Percentiles rank a stretch among this genome's conserved stretches.
phyloP scores from a whole-genome alignment of 768 basidiomycete genomes.

The Lactarius trivialis region DNA sequence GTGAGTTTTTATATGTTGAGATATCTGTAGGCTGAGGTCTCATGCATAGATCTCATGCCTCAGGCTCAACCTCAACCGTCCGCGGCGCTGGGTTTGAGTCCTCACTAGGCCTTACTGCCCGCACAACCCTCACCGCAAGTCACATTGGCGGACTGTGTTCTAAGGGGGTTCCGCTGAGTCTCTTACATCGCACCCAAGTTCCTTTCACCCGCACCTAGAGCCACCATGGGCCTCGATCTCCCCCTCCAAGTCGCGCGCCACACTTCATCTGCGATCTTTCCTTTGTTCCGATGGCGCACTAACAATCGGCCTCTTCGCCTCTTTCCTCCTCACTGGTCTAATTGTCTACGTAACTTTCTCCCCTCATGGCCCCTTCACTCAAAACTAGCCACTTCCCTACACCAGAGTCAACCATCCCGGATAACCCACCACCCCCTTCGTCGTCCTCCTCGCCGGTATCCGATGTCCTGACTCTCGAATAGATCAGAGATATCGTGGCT shows the following conservation, averaged over 20 bases:
- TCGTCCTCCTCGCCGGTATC: not conserved
- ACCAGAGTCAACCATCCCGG: too few relatives aligned
- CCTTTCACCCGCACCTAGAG: not conserved
- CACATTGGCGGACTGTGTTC: not conserved
- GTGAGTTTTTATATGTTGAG: constrained; percentile 33
- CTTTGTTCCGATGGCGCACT: not conserved
- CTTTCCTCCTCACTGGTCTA: constrained; percentile 2
- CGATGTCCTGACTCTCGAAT: constrained; percentile 29
- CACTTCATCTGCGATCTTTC: not conserved
- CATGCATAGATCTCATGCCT: too few relatives aligned
- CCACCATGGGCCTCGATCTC: not conserved
- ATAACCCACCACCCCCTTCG: not conserved
- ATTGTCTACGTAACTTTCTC: constrained; percentile 8
- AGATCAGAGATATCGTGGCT: constrained; percentile 31
- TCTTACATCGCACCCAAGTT: not conserved
- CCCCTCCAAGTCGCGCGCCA: not conserved
- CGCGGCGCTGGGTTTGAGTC: too few relatives aligned
- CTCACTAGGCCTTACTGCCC: too few relatives aligned
- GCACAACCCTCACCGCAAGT: too few relatives aligned
- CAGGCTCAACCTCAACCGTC: too few relatives aligned
- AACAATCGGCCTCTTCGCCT: not conserved
- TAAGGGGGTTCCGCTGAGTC: too few relatives aligned
- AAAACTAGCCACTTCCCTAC: not conserved
- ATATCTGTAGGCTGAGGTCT: too few relatives aligned
- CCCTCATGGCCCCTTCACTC: not conserved